phyloP scores from a whole-genome alignment of 1,284 basidiomycete species.

The Apiotrichum gamsii region DNA sequence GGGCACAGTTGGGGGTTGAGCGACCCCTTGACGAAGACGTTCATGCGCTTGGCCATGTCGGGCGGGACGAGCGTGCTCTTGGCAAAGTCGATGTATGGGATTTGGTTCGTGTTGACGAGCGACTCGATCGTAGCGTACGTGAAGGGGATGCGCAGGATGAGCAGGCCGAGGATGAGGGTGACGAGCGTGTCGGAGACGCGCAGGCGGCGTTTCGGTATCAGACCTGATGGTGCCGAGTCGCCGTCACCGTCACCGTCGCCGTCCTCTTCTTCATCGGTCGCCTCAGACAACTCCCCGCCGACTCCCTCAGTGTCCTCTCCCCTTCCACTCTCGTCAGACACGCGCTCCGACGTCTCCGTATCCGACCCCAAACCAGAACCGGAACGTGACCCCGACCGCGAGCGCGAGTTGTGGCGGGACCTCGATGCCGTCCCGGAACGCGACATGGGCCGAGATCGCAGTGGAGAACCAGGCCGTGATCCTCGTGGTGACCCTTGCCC shows the following conservation, averaged over 20 bases:
- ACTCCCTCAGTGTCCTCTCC: slow-evolving; percentile 23
- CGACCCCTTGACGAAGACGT: slow-evolving; percentile 6
- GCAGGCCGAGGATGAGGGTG: slow-evolving; percentile 61
- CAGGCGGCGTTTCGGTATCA: neutral
- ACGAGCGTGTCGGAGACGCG: slow-evolving; percentile 33
- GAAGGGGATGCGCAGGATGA: slow-evolving; percentile 69
- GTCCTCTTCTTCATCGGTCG: slow-evolving; percentile 7
- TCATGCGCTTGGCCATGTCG: slow-evolving; percentile 49
- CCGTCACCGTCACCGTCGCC: neutral
- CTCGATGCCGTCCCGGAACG: too few species aligned
- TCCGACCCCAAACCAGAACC: too few species aligned
- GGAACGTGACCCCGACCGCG: too few species aligned
- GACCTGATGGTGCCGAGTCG: neutral
- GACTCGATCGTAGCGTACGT: slow-evolving; percentile 65
- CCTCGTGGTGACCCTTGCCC: too few species aligned
- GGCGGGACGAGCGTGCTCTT: slow-evolving; percentile 56
- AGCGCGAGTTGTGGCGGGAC: too few species aligned
- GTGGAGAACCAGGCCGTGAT: too few species aligned
- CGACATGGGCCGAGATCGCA: neutral
- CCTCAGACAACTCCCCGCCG: slow-evolving; percentile 27
- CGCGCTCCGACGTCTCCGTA: slow-evolving; percentile 1
- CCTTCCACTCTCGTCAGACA: slow-evolving; percentile 11
- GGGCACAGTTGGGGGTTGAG: slow-evolving; percentile 20
- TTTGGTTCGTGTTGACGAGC: slow-evolving; percentile 62
- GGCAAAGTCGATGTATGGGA: slow-evolving; percentile 76